Percentiles rank a stretch among this genome's conserved stretches.
phyloP scores from a whole-genome alignment of 208 protist genomes.

The Leishmania braziliensis region DNA sequence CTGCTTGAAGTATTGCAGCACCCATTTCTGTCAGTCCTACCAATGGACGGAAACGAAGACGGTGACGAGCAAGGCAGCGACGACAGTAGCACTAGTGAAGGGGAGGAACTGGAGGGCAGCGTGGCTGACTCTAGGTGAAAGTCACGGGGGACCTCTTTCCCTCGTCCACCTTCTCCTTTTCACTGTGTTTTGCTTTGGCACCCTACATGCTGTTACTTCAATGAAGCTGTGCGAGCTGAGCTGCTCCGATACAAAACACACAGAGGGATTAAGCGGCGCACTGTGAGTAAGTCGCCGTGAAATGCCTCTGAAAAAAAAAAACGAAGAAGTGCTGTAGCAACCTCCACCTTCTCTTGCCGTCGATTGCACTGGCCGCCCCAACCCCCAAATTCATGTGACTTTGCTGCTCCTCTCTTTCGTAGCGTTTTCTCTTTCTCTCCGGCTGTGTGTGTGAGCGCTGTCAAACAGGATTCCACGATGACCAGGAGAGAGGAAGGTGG shows the following conservation, averaged over 20 bases:
- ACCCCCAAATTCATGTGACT: neutral
- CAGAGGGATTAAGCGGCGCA: neutral
- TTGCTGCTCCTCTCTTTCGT: neutral
- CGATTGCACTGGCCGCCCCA: neutral
- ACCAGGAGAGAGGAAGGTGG: neutral
- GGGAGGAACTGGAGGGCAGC: conserved; percentile 17
- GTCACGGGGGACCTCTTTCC: neutral
- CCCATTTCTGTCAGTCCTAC: conserved; percentile 46
- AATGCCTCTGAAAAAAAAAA: neutral
- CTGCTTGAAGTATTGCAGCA: conserved; percentile 57
- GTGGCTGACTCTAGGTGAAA: neutral
- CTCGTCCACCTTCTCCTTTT: neutral
- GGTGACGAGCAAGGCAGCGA: conserved; percentile 6
- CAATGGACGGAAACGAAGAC: neutral
- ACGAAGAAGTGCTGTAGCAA: neutral
- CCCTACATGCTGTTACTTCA: neutral
- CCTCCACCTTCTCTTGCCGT: neutral
- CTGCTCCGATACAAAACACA: neutral
- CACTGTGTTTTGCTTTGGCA: neutral
- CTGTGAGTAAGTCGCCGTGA: neutral
- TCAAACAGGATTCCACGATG: neutral
- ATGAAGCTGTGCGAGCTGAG: neutral
- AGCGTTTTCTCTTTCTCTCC: neutral
- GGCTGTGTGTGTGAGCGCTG: neutral
- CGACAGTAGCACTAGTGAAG: conserved; percentile 9